Percentiles rank a stretch among this genome's conserved stretches.
Conservation (phyloP, 177 flowering plant genomes). For the Vitis hybrid region DNA sequence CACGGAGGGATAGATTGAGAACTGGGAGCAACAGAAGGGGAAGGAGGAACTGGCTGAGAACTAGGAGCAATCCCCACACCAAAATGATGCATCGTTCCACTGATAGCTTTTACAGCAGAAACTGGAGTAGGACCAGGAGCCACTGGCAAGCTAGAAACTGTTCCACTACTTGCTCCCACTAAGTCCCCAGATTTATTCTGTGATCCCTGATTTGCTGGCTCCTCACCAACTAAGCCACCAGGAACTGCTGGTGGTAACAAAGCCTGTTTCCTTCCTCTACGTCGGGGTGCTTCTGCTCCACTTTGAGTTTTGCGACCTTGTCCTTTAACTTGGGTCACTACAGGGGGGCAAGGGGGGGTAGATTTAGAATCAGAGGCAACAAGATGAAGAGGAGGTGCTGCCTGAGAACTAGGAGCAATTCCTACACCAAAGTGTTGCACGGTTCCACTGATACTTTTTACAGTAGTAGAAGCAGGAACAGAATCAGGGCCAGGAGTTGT, state of each 20-base stretch:
- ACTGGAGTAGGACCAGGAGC: conserved; percentile 8
- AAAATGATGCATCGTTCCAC: conserved; percentile 16
- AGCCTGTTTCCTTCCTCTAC: conserved; percentile 55
- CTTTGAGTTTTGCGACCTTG: conserved; percentile 38
- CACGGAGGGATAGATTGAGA: conserved; percentile 17
- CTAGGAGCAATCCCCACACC: conserved; percentile 12
- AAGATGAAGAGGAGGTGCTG: conserved; percentile 9
- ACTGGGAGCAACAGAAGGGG: conserved; percentile 19
- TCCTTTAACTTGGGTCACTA: conserved; percentile 30
- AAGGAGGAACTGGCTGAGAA: conserved; percentile 14
- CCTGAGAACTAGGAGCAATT: conserved; percentile 18
- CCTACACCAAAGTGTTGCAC: conserved; percentile 19
- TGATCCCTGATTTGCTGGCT: conserved; percentile 7
- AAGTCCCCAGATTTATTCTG: conserved; percentile 7
- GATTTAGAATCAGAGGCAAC: conserved; percentile 27
- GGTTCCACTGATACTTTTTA: conserved; percentile 21
- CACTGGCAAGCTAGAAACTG: conserved; percentile 9
- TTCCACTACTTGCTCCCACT: background rate
- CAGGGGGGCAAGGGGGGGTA: conserved; percentile 22
- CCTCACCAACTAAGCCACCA: conserved; percentile 26
- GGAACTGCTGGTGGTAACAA: conserved; percentile 21
- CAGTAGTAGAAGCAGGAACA: conserved; percentile 18
- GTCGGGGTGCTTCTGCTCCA: conserved; percentile 46
- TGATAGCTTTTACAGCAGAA: conserved; percentile 10
- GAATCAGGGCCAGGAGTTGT: conserved; percentile 24